These are phyloP conservation scores for Colletotrichum melonis DNA, from an alignment of 2,329 filamentous ascomycete species.

Conservation along the genomic window DNA sequence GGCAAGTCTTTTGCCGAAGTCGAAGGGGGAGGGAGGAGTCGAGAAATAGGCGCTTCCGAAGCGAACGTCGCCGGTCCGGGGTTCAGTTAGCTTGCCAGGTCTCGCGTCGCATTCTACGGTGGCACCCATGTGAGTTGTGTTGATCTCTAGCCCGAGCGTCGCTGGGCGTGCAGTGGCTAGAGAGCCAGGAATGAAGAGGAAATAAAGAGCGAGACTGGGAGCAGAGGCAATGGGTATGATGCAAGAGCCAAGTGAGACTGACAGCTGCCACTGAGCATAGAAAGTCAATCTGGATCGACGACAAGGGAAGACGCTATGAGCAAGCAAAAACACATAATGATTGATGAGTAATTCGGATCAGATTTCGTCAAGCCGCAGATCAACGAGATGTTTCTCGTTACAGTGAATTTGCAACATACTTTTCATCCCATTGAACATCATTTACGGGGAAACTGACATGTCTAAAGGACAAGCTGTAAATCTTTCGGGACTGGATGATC, in stretches of 20 bases:
- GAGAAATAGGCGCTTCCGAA: neutral
- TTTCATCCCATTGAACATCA: neutral
- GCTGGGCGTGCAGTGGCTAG: neutral
- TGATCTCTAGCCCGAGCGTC: neutral
- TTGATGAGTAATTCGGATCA: neutral
- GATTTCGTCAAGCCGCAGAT: neutral
- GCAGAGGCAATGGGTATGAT: slow-evolving; percentile 11
- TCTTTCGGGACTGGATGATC: neutral
- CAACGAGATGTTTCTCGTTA: neutral
- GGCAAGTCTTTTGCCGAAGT: slow-evolving; percentile 15
- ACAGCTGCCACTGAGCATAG: neutral
- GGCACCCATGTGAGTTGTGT: neutral
- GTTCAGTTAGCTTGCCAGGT: neutral
- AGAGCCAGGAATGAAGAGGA: neutral
- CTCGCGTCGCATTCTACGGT: neutral
- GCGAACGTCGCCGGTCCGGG: slow-evolving; percentile 4
- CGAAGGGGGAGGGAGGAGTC: neutral
- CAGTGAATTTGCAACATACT: neutral
- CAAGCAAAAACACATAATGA: slow-evolving; percentile 1
- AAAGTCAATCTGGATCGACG: slow-evolving; percentile 27
- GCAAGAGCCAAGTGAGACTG: neutral
- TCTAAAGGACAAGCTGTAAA: neutral
- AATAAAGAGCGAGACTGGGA: neutral
- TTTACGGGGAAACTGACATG: neutral
- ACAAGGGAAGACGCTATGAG: slow-evolving; percentile 8